Evolutionary conservation across 2,329 filamentous ascomycete genomes (phyloP), one percentile per base, ranked within the genome.

Genomic region (Talaromyces piceae): DNA sequence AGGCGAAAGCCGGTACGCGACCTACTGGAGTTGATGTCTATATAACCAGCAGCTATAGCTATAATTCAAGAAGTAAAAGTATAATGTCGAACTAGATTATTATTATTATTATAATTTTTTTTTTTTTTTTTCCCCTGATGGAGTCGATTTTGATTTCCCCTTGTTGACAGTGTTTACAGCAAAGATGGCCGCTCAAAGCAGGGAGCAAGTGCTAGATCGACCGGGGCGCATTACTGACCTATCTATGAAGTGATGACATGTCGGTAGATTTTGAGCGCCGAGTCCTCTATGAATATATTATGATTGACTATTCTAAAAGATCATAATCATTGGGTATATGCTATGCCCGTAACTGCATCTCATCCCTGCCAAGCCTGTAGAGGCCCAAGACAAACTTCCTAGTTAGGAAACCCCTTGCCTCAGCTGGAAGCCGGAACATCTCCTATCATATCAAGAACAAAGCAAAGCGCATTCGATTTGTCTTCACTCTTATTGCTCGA

Each of bases 1-100:
- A 26, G 81, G 80, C 11, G 58, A 60, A 23, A 67, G 64, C 49
- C 52, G 57, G 28, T 69, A 55, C 45, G 59, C 63, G 6, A 58
- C 52, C 2, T 66, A 66, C 47, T 63, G 61, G 62, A 47, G 50
- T 22, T 49, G 41, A 52, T 26, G 6, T 22, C 13, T 30, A 30
- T n/a, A 37, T 37, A 20, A 37, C 4, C 31, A 37, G 18, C 2
- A 16, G 18, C 9, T 37, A 7, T 20, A 18, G 16, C 16, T 37
- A 37, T 20, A 1, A 37, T 4, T 37, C n/a, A n/a, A n/a, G n/a
- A n/a, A n/a, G n/a, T n/a, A n/a, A n/a, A n/a, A n/a, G n/a, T n/a
- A n/a, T n/a, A n/a, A n/a, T n/a, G n/a, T n/a, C n/a, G n/a, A n/a
- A n/a, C n/a, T n/a, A n/a, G n/a, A n/a, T n/a, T n/a, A n/a, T n/a